These are phyloP conservation scores for Solanum peruvianum DNA, from an alignment of 257 asterid genomes.

Conservation along the genomic window DNA sequence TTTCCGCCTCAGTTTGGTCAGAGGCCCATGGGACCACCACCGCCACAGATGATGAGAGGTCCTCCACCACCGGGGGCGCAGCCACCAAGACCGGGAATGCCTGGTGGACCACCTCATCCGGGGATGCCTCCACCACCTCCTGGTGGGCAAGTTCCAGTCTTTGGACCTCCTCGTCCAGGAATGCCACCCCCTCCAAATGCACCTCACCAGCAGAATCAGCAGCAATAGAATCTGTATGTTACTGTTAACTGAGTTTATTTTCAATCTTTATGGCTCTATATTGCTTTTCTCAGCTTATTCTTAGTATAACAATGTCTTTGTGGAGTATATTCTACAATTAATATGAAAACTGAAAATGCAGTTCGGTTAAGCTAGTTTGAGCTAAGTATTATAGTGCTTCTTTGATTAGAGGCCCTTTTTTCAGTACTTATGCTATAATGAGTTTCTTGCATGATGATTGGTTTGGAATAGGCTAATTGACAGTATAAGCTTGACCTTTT, in stretches of 20 bases:
- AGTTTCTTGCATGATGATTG: not conserved
- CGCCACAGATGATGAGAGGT: conserved; percentile 61
- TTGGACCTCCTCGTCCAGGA: conserved; percentile 81
- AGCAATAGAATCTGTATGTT: conserved; percentile 20
- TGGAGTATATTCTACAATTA: not conserved
- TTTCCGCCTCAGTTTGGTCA: conserved; percentile 67
- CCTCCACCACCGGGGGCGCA: conserved; percentile 60
- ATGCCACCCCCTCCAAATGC: conserved; percentile 80
- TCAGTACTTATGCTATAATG: not conserved
- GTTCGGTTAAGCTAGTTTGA: not conserved
- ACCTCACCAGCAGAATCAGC: conserved; percentile 6
- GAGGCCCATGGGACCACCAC: conserved; percentile 71
- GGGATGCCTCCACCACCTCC: conserved; percentile 72
- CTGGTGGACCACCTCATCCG: conserved; percentile 48
- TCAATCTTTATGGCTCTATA: not conserved
- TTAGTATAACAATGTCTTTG: not conserved
- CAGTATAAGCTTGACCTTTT: not conserved
- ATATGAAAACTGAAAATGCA: not conserved
- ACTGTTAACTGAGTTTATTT: not conserved
- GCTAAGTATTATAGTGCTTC: not conserved
- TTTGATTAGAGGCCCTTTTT: not conserved
- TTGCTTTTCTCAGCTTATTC: not conserved
- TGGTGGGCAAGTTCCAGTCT: conserved; percentile 54
- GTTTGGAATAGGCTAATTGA: not conserved
- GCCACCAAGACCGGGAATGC: conserved; percentile 80